Conservation (phyloP, 495 filamentous ascomycete genomes). For the Penicillium tannophilum region DNA sequence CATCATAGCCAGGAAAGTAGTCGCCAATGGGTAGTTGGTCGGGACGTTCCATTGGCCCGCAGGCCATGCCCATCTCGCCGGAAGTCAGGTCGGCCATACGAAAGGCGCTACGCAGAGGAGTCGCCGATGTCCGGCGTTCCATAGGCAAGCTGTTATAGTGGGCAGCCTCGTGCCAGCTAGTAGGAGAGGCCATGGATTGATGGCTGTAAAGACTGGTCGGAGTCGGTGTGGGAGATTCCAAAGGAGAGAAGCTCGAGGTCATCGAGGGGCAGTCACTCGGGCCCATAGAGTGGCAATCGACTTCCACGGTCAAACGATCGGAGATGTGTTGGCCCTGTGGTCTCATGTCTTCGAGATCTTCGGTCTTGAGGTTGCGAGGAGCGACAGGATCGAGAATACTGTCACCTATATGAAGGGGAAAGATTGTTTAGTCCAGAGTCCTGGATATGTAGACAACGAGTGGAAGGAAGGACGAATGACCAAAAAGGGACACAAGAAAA, state of each 20-base stretch:
- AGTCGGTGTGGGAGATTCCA: constrained; percentile 49
- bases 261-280: constrained; percentile 51
- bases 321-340: constrained; percentile 40
- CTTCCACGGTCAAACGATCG: constrained; percentile 47
- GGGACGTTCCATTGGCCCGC: constrained; percentile 38
- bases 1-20: constrained; percentile 47
- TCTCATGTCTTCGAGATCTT: constrained; percentile 45
- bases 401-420: constrained; percentile 28
- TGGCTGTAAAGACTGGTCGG: constrained; percentile 50
- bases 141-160: constrained; percentile 33
- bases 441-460: neutral
- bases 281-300: constrained; percentile 46
- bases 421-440: constrained; percentile 2
- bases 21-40: constrained; percentile 44
- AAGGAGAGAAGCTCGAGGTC: constrained; percentile 47
- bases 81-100: constrained; percentile 40
- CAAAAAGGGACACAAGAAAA: constrained; percentile 7
- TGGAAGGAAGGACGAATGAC: neutral
- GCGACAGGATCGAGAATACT: constrained; percentile 27
- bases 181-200: constrained; percentile 42
- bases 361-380: constrained; percentile 28
- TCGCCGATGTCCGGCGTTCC: constrained; percentile 39
- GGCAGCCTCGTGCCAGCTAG: constrained; percentile 40
- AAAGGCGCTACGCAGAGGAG: constrained; percentile 44
- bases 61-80: constrained; percentile 39